Conservation (phyloP, 2,329 filamentous ascomycete genomes). For the Fusarium sp. region DNA sequence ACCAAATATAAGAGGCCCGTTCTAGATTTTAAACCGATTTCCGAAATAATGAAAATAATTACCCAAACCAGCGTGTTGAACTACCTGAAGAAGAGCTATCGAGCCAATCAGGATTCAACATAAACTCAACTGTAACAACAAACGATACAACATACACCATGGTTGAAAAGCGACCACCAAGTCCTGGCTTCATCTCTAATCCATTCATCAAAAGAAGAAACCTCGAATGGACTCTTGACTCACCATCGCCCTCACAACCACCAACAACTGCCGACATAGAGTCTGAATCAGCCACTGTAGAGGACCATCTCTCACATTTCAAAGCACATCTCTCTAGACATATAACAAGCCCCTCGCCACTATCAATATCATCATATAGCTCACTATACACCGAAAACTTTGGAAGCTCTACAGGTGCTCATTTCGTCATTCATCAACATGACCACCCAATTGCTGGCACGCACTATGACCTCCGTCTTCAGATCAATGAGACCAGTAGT, state of each 20-base stretch:
- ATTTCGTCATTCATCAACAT: constrained; percentile 78
- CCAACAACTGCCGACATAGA: constrained; percentile 51
- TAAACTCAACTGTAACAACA: constrained; percentile 5
- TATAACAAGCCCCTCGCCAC: constrained; percentile 42
- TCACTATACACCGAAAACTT: constrained; percentile 50
- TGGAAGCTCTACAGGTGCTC: constrained; percentile 50
- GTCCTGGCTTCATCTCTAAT: constrained; percentile 52
- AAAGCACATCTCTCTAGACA: constrained; percentile 44
- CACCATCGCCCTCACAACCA: background rate
- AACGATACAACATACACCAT: constrained; percentile 4
- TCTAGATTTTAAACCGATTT: too few species aligned
- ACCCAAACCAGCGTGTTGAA: background rate
- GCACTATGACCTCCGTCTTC: constrained; percentile 75
- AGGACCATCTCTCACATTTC: constrained; percentile 54
- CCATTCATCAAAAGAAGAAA: constrained; percentile 59
- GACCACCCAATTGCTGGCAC: constrained; percentile 75
- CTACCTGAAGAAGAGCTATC: background rate
- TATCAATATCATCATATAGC: constrained; percentile 49
- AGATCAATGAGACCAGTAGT: constrained; percentile 74
- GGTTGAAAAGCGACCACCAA: constrained; percentile 44
- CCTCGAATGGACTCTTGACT: constrained; percentile 54
- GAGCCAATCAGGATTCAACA: background rate
- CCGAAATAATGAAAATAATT: background rate
- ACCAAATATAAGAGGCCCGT: background rate
- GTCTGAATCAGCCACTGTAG: constrained; percentile 48